phyloP scores from a whole-genome alignment of 129 eudicot species.

The Tagetes patula region DNA sequence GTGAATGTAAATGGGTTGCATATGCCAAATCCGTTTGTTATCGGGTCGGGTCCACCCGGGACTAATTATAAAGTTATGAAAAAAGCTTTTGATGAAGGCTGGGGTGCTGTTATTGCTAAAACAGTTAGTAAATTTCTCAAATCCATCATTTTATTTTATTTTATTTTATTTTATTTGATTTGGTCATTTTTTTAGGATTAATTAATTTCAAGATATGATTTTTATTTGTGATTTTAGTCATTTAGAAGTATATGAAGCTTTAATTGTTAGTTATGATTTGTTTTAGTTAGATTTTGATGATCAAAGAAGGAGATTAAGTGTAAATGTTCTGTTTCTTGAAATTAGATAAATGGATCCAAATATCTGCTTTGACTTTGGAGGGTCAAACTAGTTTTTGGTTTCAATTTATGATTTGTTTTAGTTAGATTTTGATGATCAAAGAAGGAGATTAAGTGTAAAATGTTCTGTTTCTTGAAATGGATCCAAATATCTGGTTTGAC shows the following conservation, averaged over 20 bases:
- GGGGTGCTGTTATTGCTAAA: slow-evolving; percentile 99
- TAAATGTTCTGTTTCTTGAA: neutral
- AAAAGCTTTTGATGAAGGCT: slow-evolving; percentile 95
- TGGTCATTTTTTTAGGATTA: too few relatives aligned
- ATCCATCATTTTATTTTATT: neutral
- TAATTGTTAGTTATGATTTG: neutral
- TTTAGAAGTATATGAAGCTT: neutral
- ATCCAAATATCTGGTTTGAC: neutral
- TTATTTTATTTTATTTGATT: neutral
- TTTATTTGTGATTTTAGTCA: neutral
- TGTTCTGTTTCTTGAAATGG: neutral
- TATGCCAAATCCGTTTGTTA: slow-evolving; percentile 97
- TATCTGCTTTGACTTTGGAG: neutral
- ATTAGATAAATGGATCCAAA: neutral
- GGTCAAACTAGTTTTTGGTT: slow-evolving; percentile 17
- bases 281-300: neutral
- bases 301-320: neutral
- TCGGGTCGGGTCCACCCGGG: slow-evolving; percentile 99
- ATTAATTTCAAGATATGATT: neutral
- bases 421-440: neutral
- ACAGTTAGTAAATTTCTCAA: slow-evolving; percentile 62
- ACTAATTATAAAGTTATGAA: slow-evolving; percentile 94
- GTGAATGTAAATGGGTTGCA: slow-evolving; percentile 82
- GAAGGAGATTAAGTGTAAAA: neutral
- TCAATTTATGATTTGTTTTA: neutral